A percentile compares a stretch with the other conserved stretches of the same genome.
Evolutionary conservation across 257 asterid genomes (phyloP).

Genomic region (Jacaranda mimosifolia): DNA sequence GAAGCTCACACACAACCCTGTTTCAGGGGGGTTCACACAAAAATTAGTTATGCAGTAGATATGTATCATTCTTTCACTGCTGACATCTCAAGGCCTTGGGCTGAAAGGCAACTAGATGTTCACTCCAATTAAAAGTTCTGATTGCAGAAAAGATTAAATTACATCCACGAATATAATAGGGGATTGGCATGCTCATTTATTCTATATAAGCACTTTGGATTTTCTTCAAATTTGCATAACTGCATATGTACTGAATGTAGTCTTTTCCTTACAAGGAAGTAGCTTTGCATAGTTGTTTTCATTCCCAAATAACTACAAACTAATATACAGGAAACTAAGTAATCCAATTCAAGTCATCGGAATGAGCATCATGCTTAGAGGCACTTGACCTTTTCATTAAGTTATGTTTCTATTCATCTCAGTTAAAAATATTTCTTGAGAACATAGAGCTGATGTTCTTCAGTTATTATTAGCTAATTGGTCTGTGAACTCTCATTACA

Average conservation of each 20-base stretch:
- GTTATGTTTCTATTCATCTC: background rate
- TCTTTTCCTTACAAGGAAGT: constrained; percentile 9
- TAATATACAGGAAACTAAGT: background rate
- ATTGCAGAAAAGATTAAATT: background rate
- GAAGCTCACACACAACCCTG: background rate
- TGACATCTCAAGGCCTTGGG: too few species aligned
- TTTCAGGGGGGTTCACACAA: background rate
- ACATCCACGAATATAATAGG: constrained; percentile 26
- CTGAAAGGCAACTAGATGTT: background rate
- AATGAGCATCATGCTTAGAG: background rate
- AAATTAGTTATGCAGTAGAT: background rate
- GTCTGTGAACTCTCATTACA: background rate
- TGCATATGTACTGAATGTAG: background rate
- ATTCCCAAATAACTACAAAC: constrained; percentile 15
- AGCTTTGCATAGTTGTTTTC: background rate
- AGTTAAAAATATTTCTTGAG: background rate
- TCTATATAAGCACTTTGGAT: constrained; percentile 4
- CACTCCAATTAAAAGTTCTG: constrained; percentile 7
- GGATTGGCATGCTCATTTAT: constrained; percentile 6
- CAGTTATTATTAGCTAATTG: background rate
- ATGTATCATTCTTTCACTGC: too few species aligned
- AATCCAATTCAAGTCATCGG: background rate
- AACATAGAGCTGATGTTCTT: background rate
- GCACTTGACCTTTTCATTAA: background rate
- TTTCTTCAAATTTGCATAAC: background rate